Percentiles rank a stretch among this genome's conserved stretches.
Conservation (phyloP, 257 asterid species). For the Forsythia suspensa region DNA sequence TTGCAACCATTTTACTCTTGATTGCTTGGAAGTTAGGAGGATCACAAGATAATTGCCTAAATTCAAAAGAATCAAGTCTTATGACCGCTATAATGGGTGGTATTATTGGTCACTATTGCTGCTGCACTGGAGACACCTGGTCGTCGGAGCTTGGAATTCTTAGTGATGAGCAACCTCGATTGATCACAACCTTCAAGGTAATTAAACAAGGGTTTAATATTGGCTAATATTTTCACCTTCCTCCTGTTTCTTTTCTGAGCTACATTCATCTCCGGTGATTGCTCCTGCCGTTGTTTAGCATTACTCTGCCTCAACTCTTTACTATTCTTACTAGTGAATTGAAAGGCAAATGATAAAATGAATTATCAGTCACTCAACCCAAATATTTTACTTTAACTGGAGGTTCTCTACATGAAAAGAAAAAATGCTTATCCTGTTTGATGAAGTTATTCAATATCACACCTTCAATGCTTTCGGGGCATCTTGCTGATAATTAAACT, state of each 20-base stretch:
- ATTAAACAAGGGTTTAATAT: not conserved
- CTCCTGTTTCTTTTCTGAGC: not conserved
- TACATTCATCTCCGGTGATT: not conserved
- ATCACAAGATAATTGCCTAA: slow-evolving; percentile 66
- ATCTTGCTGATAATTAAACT: not conserved
- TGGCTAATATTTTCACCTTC: not conserved
- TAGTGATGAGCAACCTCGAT: slow-evolving; percentile 81
- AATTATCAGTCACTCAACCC: not conserved
- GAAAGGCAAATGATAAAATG: not conserved
- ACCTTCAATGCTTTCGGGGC: not conserved
- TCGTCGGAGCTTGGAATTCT: slow-evolving; percentile 97
- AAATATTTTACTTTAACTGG: not conserved
- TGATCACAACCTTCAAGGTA: slow-evolving; percentile 89
- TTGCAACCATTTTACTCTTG: slow-evolving; percentile 62
- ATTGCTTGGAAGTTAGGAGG: slow-evolving; percentile 66
- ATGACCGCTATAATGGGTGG: slow-evolving; percentile 70
- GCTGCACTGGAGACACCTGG: slow-evolving; percentile 98
- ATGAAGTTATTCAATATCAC: not conserved
- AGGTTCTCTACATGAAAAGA: not conserved
- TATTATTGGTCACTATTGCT: slow-evolving; percentile 86
- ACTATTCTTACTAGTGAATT: not conserved
- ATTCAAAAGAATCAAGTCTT: slow-evolving; percentile 69
- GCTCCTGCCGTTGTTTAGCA: slow-evolving; percentile 6
- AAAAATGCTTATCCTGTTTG: not conserved
- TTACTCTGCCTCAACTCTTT: not conserved